Evolutionary conservation across 768 basidiomycete genomes (phyloP), one percentile per base, ranked within the genome.

Genomic region (Boletus sp.): DNA sequence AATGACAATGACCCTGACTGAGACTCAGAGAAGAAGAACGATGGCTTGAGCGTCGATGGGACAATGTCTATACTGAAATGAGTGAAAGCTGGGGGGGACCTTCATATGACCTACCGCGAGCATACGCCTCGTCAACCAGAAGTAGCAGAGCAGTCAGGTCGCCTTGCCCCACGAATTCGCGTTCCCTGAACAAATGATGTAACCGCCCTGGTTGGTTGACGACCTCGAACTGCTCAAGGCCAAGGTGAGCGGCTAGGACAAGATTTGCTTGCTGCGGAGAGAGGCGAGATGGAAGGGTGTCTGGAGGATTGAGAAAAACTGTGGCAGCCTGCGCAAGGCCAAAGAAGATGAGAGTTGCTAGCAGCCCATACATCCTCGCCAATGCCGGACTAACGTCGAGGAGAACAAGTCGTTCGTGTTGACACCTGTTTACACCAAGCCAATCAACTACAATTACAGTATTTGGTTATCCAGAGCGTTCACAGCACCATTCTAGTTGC

Each of bases 181-280:
- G 74, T 47, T 81, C 77, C 37, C 62, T 66, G 50, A 64, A 59
- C 1, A 71, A 10, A 20, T 63, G 50, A 39, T 59, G 47, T 8
- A 66, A 30, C 32, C 66, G 56, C 47, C 63, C 60, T 30, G 68
- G 59, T 50, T 73, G 67, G 57, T 76, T 75, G 30, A 84, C 68
- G 28, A 76, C 72, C 65, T 88, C 86, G 61, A 85, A 85, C 18
- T 72, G 72, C 63, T 90, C 89, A 6, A 90, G 78, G n/a, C 85
- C 84, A 11, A 91, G 79, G 68, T 91, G 88, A 52, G 80, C 82
- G 18, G 87, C 81, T 33, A 92, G 75, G 7, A 77, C 82, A 36
- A 82, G 77, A 62, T 79, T 83, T 42, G 85, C 85, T 49, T 83
- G 80, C 41, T 79, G 76, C 29, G 78, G 75, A 18, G 81, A 78